A percentile compares a stretch with the other conserved stretches of the same genome.
Evolutionary conservation across 371 early-diverging fungal genomes (phyloP).

Genomic region (Lichtheimia corymbifera): DNA sequence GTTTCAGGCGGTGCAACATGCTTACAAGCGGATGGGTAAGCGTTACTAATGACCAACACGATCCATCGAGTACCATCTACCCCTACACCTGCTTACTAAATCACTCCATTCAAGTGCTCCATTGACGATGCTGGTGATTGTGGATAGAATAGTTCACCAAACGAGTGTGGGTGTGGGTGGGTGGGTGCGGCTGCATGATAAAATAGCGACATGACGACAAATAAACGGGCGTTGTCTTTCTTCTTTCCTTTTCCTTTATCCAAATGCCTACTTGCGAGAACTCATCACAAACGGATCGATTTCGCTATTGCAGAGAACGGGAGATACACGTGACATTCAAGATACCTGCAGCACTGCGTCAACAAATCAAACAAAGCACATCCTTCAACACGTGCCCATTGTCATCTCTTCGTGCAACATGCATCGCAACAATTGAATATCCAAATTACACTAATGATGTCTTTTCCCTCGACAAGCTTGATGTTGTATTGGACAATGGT

Average conservation of each 20-base stretch:
- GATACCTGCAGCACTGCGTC: neutral
- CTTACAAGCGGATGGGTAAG: too few species aligned
- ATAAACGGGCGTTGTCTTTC: neutral
- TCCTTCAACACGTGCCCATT: neutral
- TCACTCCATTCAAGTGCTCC: too few species aligned
- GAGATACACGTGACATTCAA: neutral
- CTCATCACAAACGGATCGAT: constrained; percentile 4
- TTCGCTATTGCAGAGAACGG: neutral
- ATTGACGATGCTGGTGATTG: too few species aligned
- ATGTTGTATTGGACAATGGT: constrained; percentile 6
- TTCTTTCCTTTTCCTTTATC: neutral
- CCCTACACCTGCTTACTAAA: too few species aligned
- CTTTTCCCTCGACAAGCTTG: constrained; percentile 9
- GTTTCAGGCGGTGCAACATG: too few species aligned
- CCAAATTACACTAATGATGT: neutral
- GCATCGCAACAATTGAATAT: constrained; percentile 4
- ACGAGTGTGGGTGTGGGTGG: neutral
- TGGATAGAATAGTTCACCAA: too few species aligned
- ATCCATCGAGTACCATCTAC: too few species aligned
- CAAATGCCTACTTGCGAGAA: constrained; percentile 1
- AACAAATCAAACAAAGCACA: neutral
- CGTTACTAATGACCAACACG: too few species aligned
- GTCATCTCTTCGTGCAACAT: constrained; percentile 2
- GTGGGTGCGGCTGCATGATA: neutral
- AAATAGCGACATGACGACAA: too few species aligned